Conservation (phyloP, 331 rosid genomes). For the Stylosanthes scabra region DNA sequence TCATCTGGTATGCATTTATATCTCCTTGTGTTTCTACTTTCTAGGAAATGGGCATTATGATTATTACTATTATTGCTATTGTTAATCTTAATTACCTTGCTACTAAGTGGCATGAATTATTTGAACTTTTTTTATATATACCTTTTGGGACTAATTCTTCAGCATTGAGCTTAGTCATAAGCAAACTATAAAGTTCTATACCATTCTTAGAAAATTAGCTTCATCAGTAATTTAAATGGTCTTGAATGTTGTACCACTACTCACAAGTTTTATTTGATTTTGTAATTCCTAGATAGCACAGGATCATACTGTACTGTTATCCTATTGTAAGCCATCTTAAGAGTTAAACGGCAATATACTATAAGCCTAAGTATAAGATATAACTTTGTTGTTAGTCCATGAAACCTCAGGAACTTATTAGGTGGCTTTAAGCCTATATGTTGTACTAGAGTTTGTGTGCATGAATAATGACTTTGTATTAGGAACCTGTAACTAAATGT, state of each 20-base stretch:
- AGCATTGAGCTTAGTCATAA: slow-evolving; percentile 9
- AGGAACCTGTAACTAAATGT: not conserved
- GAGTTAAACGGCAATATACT: not conserved
- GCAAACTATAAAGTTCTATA: slow-evolving; percentile 3
- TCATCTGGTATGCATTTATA: slow-evolving; percentile 72
- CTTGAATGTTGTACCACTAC: slow-evolving; percentile 6
- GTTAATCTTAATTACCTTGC: not conserved
- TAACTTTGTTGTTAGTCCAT: slow-evolving; percentile 1
- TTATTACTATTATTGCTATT: not conserved
- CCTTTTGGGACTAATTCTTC: slow-evolving; percentile 31
- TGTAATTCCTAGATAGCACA: not conserved
- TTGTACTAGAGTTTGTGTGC: slow-evolving; percentile 1
- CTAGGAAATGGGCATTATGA: slow-evolving; percentile 16
- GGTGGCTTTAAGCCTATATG: slow-evolving; percentile 5
- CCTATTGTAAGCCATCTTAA: slow-evolving; percentile 1
- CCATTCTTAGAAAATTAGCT: slow-evolving; percentile 3
- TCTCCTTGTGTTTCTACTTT: slow-evolving; percentile 4
- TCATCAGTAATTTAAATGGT: slow-evolving; percentile 16
- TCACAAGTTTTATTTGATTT: slow-evolving; percentile 12
- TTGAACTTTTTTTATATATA: slow-evolving; percentile 9
- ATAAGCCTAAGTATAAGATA: not conserved
- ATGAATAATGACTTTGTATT: slow-evolving; percentile 7
- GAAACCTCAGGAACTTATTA: slow-evolving; percentile 18
- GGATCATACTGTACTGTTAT: slow-evolving; percentile 4
- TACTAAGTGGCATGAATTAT: not conserved